Conservation (phyloP, 2,329 filamentous ascomycete species). For the Beauveria rudraprayagi region DNA sequence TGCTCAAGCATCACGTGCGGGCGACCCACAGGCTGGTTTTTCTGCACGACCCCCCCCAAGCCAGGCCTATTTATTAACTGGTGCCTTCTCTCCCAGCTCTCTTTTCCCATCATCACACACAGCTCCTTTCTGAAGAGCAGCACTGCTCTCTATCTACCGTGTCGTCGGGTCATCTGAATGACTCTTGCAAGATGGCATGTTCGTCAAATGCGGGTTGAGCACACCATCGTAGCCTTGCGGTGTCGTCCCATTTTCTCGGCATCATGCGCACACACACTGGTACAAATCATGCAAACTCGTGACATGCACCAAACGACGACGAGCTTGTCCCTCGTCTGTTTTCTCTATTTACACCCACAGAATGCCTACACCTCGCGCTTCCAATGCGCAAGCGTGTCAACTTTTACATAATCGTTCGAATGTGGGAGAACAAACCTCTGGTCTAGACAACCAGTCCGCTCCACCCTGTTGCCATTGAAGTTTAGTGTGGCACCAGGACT, state of each 20-base stretch:
- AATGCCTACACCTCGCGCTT: slow-evolving; percentile 54
- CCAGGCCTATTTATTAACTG: neutral
- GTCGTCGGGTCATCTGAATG: too few species aligned
- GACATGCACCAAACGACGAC: neutral
- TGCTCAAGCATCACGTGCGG: slow-evolving; percentile 20
- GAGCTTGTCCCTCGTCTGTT: neutral
- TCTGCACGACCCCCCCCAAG: neutral
- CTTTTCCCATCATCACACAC: neutral
- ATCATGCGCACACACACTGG: neutral
- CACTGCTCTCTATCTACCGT: too few species aligned
- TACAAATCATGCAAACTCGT: neutral
- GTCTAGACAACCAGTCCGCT: slow-evolving; percentile 62
- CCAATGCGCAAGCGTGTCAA: slow-evolving; percentile 53
- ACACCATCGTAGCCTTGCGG: neutral
- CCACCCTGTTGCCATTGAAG: slow-evolving; percentile 54
- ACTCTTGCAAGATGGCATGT: neutral
- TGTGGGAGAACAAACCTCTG: slow-evolving; percentile 53
- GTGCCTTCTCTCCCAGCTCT: neutral
- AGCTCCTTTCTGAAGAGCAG: too few species aligned
- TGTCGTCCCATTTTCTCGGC: neutral
- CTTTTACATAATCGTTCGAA: slow-evolving; percentile 49
- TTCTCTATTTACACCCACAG: slow-evolving; percentile 35
- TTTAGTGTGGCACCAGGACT: slow-evolving; percentile 52
- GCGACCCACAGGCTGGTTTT: slow-evolving; percentile 1
- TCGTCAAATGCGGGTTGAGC: neutral